Conservation (phyloP, 768 basidiomycete genomes). For the Tricholoma terreum region DNA sequence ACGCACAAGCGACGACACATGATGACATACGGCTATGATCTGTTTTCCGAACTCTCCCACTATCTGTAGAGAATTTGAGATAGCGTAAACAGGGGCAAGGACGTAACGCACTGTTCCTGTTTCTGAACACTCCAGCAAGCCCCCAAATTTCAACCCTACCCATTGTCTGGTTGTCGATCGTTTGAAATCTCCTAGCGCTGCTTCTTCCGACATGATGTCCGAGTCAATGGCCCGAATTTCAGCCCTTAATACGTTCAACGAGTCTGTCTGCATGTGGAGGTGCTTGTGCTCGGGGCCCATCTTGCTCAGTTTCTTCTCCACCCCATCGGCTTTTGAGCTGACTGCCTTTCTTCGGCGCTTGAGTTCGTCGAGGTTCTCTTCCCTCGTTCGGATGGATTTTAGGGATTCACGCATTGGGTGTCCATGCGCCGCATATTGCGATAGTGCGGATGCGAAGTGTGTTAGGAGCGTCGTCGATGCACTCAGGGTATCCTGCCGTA, state of each 20-base stretch:
- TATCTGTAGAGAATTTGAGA: conserved; percentile 33
- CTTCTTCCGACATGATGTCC: conserved; percentile 82
- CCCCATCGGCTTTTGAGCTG: conserved; percentile 69
- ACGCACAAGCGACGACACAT: background rate
- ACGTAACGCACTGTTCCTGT: conserved; percentile 55
- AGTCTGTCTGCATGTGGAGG: conserved; percentile 66
- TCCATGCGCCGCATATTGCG: conserved; percentile 69
- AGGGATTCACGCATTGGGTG: conserved; percentile 68
- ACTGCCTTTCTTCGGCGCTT: conserved; percentile 67
- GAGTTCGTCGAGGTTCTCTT: conserved; percentile 79
- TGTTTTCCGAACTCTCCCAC: conserved; percentile 54
- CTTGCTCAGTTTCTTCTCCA: conserved; percentile 85
- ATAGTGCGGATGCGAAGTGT: conserved; percentile 65
- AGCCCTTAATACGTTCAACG: conserved; percentile 63
- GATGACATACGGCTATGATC: conserved; percentile 38
- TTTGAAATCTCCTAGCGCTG: conserved; percentile 80
- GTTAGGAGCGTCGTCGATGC: conserved; percentile 66
- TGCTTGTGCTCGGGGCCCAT: conserved; percentile 92
- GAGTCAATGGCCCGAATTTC: conserved; percentile 78
- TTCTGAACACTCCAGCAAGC: conserved; percentile 78
- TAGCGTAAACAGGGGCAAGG: background rate
- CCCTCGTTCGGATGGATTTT: conserved; percentile 80
- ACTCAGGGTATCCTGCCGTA: conserved; percentile 63
- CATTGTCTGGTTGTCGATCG: conserved; percentile 62
- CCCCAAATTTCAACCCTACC: conserved; percentile 86